These are phyloP conservation scores for Rhododendron kiyosumense DNA, from an alignment of 148 eudicot species.

Conservation along the genomic window DNA sequence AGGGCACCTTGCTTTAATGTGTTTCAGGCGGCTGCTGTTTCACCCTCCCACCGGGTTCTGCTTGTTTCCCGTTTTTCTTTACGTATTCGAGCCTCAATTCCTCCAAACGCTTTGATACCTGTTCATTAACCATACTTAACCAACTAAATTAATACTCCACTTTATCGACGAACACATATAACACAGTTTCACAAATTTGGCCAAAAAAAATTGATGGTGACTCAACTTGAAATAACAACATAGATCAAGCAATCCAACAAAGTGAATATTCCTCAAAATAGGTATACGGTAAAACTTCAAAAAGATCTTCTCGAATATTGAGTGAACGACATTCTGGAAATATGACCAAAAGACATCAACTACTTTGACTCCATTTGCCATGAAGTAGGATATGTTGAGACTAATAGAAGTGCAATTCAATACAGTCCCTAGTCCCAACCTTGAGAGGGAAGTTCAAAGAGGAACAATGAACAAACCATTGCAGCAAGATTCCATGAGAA, in stretches of 20 bases:
- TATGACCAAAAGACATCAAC: neutral
- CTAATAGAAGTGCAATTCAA: neutral
- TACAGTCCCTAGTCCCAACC: neutral
- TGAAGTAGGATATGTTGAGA: neutral
- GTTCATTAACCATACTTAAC: neutral
- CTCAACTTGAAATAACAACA: neutral
- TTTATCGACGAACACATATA: neutral
- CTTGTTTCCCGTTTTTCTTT: conserved; percentile 46
- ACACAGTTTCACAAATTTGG: neutral
- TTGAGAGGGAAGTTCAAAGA: neutral
- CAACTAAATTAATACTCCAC: neutral
- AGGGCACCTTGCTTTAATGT: conserved; percentile 1
- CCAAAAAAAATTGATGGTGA: neutral
- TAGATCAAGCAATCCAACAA: neutral
- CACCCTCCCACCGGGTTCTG: conserved; percentile 49
- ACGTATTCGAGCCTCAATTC: conserved; percentile 67
- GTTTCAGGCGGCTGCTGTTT: conserved; percentile 24
- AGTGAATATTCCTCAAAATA: neutral
- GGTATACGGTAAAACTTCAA: neutral
- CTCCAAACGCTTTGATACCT: conserved; percentile 81
- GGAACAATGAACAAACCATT: neutral
- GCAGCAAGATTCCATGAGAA: neutral
- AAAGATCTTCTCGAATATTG: neutral
- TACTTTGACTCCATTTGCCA: neutral
- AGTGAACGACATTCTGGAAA: neutral